A percentile compares a stretch with the other conserved stretches of the same genome.
These are phyloP conservation scores for Massarina eburnea DNA, from an alignment of 2,329 filamentous ascomycete species.

Conservation along the genomic window DNA sequence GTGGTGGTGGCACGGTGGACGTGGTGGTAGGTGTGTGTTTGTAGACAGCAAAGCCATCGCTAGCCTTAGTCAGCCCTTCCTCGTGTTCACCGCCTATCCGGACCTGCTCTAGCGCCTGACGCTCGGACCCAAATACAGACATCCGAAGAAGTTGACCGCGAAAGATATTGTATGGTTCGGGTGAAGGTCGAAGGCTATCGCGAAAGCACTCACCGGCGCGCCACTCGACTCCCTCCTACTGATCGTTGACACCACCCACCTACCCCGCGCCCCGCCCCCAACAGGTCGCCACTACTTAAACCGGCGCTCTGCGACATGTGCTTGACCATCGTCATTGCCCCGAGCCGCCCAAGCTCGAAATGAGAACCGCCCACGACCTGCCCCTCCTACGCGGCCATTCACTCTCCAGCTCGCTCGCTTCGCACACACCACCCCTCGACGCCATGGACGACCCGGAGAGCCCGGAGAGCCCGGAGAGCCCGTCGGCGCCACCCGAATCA, in stretches of 20 bases:
- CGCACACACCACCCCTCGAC: conserved; percentile 23
- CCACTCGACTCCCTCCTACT: conserved; percentile 1
- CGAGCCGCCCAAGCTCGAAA: conserved; percentile 27
- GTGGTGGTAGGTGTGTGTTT: no score
- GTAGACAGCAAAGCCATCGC: no score
- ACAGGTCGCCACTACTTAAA: conserved; percentile 6
- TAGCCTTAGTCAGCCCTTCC: no score
- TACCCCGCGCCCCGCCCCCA: background rate
- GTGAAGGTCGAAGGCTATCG: background rate
- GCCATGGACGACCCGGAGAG: conserved; percentile 20
- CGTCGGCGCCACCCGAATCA: conserved; percentile 13
- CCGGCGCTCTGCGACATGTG: conserved; percentile 33
- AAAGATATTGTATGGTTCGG: background rate
- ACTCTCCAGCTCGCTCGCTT: conserved; percentile 31
- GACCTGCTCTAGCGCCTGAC: background rate
- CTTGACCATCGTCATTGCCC: conserved; percentile 23
- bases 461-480: conserved; percentile 1
- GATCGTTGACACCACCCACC: conserved; percentile 1
- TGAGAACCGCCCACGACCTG: conserved; percentile 30
- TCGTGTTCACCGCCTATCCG: background rate
- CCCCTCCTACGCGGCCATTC: conserved; percentile 23
- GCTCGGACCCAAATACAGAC: background rate
- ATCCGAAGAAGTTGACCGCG: background rate
- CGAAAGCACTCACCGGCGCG: background rate
- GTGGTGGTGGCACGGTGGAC: no score